Base-by-base conservation (phyloP, 495 filamentous ascomycete genomes). In the Penicillium soppii region DNA sequence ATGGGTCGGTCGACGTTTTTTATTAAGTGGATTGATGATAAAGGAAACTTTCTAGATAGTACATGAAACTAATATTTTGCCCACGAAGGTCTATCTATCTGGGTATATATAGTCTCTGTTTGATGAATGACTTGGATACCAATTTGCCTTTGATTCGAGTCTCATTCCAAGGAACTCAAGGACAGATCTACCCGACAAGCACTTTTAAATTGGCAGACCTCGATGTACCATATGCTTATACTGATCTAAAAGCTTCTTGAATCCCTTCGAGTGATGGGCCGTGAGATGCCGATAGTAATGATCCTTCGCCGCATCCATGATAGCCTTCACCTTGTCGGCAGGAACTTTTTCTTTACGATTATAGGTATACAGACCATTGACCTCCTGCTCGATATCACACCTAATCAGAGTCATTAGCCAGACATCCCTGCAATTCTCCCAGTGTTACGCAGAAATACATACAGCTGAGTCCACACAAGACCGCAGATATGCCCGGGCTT, bases 401-500 rank as follows among this genome's bases (percentile, higher is more conserved):
- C 68, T 73, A 22, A 25, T 20, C 2, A 5, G 32, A 43, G 20
- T 4, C 35, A 16, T 55, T 43, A 61, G 43, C n/a, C 42, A 42
- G 20, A 23, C 4, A 12, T 8, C 8, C 16, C 21, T 19, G 12
- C 27, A 10, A 16, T 4, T 22, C 8, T 23, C 13, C 36, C 12
- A 5, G 16, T 4, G 3, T 2, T 12, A 32, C 0, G 0, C 26
- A 44, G 8, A 17, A 47, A 29, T 3, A 66, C 69, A 33, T 56
- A 73, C 70, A 73, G 16, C 23, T 73, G 70, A 10, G 70, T 73
- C 47, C 71, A 73, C 1, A 71, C 70, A 45, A 73, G 29, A 1
- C 70, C 70, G 56, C 68, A 71, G 1, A 63, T 47, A 60, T 68
- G 60, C 0, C 70, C 70, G 0, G 68, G 66, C 54, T 62, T 58